Conservation (phyloP, 345 rosid genomes). For the Arabidopsis arenosa region DNA sequence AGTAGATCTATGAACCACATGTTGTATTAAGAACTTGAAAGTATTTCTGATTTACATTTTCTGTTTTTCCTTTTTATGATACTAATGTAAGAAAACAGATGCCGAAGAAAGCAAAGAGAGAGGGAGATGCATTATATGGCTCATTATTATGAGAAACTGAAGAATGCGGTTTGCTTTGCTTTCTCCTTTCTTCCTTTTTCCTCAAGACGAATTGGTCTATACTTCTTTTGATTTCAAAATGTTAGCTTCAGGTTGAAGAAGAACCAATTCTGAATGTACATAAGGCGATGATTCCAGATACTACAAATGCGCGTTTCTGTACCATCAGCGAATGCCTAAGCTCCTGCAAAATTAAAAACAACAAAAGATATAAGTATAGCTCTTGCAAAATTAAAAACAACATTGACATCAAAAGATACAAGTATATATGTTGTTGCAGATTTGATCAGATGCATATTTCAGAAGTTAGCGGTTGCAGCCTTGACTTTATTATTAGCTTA, state of each 20-base stretch:
- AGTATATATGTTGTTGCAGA: not conserved
- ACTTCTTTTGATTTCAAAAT: constrained; percentile 25
- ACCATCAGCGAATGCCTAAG: constrained; percentile 61
- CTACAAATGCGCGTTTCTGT: constrained; percentile 10
- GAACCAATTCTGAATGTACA: constrained; percentile 40
- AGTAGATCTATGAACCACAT: constrained; percentile 14
- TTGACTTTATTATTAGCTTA: constrained; percentile 34
- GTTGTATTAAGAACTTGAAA: constrained; percentile 33
- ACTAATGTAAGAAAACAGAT: constrained; percentile 10
- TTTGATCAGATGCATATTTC: not conserved
- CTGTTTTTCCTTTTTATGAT: constrained; percentile 10
- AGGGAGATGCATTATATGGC: not conserved
- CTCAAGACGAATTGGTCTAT: not conserved
- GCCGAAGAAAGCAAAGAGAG: not conserved
- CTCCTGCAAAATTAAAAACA: constrained; percentile 50
- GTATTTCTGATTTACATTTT: constrained; percentile 39
- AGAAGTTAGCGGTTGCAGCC: not conserved
- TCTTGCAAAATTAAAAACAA: constrained; percentile 48
- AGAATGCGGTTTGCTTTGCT: constrained; percentile 16
- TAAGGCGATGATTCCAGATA: constrained; percentile 15
- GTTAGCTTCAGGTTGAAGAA: constrained; percentile 7
- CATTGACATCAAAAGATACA: constrained; percentile 17
- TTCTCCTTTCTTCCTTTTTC: constrained; percentile 27
- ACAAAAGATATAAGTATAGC: constrained; percentile 29
- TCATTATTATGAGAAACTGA: constrained; percentile 19